These are phyloP conservation scores for Acanthamoeba lugdunensis DNA, from an alignment of 208 protist species.

Conservation along the genomic window DNA sequence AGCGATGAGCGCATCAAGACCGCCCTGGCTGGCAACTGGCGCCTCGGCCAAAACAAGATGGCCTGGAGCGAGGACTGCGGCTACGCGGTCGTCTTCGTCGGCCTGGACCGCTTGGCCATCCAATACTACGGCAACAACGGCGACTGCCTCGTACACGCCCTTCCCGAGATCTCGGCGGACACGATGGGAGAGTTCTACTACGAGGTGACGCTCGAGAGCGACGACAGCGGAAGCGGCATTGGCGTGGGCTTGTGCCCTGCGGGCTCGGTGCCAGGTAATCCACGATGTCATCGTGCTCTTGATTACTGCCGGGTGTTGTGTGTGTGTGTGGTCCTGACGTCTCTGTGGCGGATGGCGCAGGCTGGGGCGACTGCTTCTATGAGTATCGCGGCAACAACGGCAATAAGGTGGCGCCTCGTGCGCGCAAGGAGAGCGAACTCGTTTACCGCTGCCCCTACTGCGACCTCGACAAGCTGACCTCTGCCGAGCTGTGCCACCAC, in stretches of 20 bases:
- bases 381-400: slow-evolving; percentile 42
- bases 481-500: slow-evolving; percentile 60
- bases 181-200: neutral
- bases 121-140: slow-evolving; percentile 50
- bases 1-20: slow-evolving; percentile 1
- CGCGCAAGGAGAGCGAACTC: neutral
- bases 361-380: slow-evolving; percentile 65
- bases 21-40: neutral
- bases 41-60: neutral
- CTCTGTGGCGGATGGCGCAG: neutral
- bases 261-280: neutral
- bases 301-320: neutral
- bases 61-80: slow-evolving; percentile 32
- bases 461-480: slow-evolving; percentile 17
- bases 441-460: slow-evolving; percentile 44
- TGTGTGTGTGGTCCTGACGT: neutral
- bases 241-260: slow-evolving; percentile 43
- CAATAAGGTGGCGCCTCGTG: slow-evolving; percentile 17
- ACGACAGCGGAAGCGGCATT: slow-evolving; percentile 55
- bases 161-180: slow-evolving; percentile 25
- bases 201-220: neutral
- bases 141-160: slow-evolving; percentile 32
- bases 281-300: neutral
- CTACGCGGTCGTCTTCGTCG: slow-evolving; percentile 28
- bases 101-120: slow-evolving; percentile 28